Evolutionary conservation across 169 alveolate species (phyloP).

Genomic region (Ichthyophthirius multifiliis): DNA sequence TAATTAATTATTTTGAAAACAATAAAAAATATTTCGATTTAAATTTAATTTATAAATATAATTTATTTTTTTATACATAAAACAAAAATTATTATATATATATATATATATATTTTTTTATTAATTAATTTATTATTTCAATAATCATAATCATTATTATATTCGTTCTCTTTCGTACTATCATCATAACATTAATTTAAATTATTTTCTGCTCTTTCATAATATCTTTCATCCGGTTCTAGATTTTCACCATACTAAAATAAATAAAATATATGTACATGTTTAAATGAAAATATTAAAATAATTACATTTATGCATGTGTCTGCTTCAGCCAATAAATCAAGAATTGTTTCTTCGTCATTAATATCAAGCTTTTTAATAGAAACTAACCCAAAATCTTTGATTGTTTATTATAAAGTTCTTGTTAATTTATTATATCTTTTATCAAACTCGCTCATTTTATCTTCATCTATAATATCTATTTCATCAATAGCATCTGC

Average conservation of each 20-base stretch:
- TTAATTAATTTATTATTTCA: too few relatives aligned
- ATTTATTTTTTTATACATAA: too few relatives aligned
- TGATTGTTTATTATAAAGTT: neutral
- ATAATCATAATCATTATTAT: too few relatives aligned
- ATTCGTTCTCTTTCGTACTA: neutral
- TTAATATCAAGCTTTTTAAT: slow-evolving; percentile 6
- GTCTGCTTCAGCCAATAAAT: neutral
- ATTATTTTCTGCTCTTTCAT: slow-evolving; percentile 26
- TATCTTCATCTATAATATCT: neutral
- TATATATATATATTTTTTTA: too few relatives aligned
- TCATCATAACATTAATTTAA: neutral
- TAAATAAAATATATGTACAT: neutral
- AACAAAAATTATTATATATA: too few relatives aligned
- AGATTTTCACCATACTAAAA: slow-evolving; percentile 50
- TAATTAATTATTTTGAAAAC: too few relatives aligned
- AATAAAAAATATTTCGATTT: too few relatives aligned
- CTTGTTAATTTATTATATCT: neutral
- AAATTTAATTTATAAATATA: too few relatives aligned
- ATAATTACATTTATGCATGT: neutral
- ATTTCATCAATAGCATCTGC: neutral
- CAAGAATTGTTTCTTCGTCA: neutral
- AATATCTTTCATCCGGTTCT: slow-evolving; percentile 47
- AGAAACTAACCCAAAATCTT: slow-evolving; percentile 5
- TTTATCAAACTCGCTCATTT: slow-evolving; percentile 15
- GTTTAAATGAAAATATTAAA: neutral